phyloP scores from a whole-genome alignment of 2,329 filamentous ascomycete species.

The Zymoseptoria pseudotritici region DNA sequence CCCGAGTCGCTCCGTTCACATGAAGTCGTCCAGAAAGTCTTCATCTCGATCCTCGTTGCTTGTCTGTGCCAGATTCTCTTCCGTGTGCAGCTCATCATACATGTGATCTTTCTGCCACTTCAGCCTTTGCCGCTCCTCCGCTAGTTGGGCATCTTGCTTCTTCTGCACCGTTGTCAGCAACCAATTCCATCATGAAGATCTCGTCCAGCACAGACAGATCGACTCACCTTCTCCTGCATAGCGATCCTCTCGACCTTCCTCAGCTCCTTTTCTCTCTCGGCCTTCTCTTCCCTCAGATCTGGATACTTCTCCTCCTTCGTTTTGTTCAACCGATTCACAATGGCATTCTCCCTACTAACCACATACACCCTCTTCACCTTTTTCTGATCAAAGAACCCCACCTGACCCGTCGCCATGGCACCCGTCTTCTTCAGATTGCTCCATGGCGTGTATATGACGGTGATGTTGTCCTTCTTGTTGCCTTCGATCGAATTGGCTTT shows the following conservation, averaged over 20 bases:
- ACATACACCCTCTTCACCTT: slow-evolving; percentile 80
- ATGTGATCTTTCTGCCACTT: slow-evolving; percentile 97
- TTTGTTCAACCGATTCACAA: slow-evolving; percentile 97
- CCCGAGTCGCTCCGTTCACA: slow-evolving; percentile 38
- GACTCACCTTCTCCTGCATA: slow-evolving; percentile 53
- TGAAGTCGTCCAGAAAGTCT: slow-evolving; percentile 85
- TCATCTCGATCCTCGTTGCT: slow-evolving; percentile 80
- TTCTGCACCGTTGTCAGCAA: slow-evolving; percentile 37
- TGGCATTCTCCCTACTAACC: slow-evolving; percentile 70
- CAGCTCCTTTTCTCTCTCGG: slow-evolving; percentile 64
- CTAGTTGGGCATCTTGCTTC: slow-evolving; percentile 66
- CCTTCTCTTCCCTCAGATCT: slow-evolving; percentile 73
- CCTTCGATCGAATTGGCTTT: slow-evolving; percentile 99
- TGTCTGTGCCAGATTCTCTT: slow-evolving; percentile 66
- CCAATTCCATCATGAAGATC: neutral
- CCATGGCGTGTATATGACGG: slow-evolving; percentile 96
- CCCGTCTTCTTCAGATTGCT: slow-evolving; percentile 92
- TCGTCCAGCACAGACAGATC: neutral
- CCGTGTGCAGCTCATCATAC: slow-evolving; percentile 84
- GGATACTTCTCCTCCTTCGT: slow-evolving; percentile 84
- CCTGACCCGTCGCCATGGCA: slow-evolving; percentile 90
- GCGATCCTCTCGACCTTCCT: slow-evolving; percentile 62
- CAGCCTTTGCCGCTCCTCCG: slow-evolving; percentile 76
- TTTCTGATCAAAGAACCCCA: slow-evolving; percentile 84
- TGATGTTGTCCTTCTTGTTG: slow-evolving; percentile 98